Base-by-base conservation (phyloP, 106 monocot species). In the Dendrobium chrysotoxum region DNA sequence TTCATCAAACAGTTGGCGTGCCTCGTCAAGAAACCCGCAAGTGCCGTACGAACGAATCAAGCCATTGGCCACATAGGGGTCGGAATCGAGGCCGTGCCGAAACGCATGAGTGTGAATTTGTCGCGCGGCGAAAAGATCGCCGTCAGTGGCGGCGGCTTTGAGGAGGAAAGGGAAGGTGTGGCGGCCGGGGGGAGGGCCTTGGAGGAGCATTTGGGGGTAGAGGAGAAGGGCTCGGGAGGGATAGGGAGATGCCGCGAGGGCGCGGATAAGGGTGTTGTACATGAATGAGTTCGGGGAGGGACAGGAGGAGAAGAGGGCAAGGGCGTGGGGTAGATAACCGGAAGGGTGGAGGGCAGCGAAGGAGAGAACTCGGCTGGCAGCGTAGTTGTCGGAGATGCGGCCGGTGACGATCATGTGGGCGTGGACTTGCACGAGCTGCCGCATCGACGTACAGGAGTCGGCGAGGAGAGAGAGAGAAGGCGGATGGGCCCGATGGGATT, bases 91-190 rank as follows among this genome's bases (percentile, higher is more conserved):
- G 53, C 95, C 90, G 44, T 54, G 81, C 42, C 75, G 85, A 12
- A 83, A 15, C n/a, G 83, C 86, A 2, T 90, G 95, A 9, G 81
- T 11, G 25, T 95, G 95, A 35, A 89, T 28, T 81, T 95, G 95
- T 12, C n/a, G 8, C 70, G 82, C 20, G 28, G 71, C 18, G 15
- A 66, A 18, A 28, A 77, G 53, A 28, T 82, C 80, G 25, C 21
- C 20, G 26, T 23, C 40, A 53, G 79, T 85, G 20, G 84, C 75
- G 79, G 86, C 82, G 53, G 86, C 95, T 79, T 92, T 92, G 84
- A 95, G 95, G 25, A 90, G 72, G 77, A 95, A 95, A 30, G 95
- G 90, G 85, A 90, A 95, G 66, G 95, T 95, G 88, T 95, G 95
- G 58, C 76, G 80, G 30, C 95, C 95, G 0, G 92, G 88, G 21